A percentile compares a stretch with the other conserved stretches of the same genome.
Evolutionary conservation across 1,139 yeast genomes (phyloP).

Genomic region (Magnusiomyces ingens): DNA sequence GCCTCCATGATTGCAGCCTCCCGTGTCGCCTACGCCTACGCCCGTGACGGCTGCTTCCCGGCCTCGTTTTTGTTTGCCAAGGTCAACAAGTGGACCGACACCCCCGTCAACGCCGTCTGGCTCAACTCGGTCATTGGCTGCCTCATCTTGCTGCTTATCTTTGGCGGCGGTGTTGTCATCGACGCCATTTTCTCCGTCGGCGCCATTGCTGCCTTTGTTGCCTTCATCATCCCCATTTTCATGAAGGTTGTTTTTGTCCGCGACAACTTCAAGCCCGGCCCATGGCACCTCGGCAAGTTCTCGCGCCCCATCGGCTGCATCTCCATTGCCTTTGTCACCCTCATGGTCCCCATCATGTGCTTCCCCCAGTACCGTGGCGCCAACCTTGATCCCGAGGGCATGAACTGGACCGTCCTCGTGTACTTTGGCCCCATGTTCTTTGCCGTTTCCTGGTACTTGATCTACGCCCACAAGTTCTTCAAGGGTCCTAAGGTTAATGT

Average conservation of each 20-base stretch:
- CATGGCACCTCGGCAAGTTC: conserved; percentile 56
- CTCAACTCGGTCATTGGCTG: conserved; percentile 53
- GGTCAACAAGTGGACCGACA: conserved; percentile 51
- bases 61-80: conserved; percentile 45
- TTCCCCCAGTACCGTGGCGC: conserved; percentile 51
- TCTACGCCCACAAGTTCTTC: conserved; percentile 60
- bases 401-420: conserved; percentile 71
- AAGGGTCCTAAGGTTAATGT: conserved; percentile 61
- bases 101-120: conserved; percentile 70
- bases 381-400: conserved; percentile 40
- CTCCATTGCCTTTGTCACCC: conserved; percentile 37
- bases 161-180: conserved; percentile 63
- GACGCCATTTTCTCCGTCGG: conserved; percentile 74
- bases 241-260: conserved; percentile 50
- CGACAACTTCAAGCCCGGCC: conserved; percentile 55
- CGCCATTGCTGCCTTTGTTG: conserved; percentile 65
- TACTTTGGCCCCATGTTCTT: conserved; percentile 58
- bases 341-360: conserved; percentile 63
- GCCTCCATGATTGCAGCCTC: conserved; percentile 68
- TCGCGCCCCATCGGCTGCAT: conserved; percentile 40
- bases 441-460: conserved; percentile 46
- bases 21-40: conserved; percentile 61
- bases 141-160: conserved; percentile 49
- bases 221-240: conserved; percentile 61
- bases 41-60: conserved; percentile 68